Base-by-base conservation (phyloP, 371 early-diverging fungal species). In the Saksenaea vasiformis region DNA sequence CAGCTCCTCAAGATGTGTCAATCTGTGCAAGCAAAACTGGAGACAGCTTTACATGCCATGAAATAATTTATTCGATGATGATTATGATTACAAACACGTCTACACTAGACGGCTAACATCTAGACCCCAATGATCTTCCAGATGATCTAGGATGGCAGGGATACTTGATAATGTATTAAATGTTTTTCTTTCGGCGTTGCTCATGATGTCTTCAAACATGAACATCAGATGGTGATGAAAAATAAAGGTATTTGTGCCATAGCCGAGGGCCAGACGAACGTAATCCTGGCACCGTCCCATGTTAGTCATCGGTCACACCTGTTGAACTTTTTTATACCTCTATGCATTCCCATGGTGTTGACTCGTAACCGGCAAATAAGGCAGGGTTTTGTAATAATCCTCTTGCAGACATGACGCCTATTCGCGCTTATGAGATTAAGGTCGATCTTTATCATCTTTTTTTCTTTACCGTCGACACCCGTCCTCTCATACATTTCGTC, bases 161-260 rank as follows among this genome's bases (percentile, higher is more conserved):
- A 89, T 86, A 8, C 91, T 88, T 3, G 91, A 80, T 56, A 97
- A 75, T 35, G 85, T 82, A 66, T 97, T 96, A 70, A 97, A 97
- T 24, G 90, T 86, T 69, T 88, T 89, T 38, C 90, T 87, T 60
- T 96, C 96, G n/a, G 88, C 86, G 44, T 84, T 87, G 66, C 89
- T 87, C 95, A 96, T 95, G n/a, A 83, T 62, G 44, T 83, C 82
- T 60, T 96, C 96, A 65, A 94, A 81, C 96, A 96, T 96, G 76
- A 82, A 96, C 94, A 94, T 95, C 31, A 98, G 64, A 68, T 98
- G 98, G 66, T 95, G 96, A 60, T 96, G 97, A 61, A 94, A 86
- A 51, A 98, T 93, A 64, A 91, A 91, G 3, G 84, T 81, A 41
- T 87, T 89, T 17, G 95, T 91, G 34, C 96, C 96, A 68, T 93